These are phyloP conservation scores for Litsea cubeba DNA, from an alignment of 164 flowering plant genomes.

Conservation along the genomic window DNA sequence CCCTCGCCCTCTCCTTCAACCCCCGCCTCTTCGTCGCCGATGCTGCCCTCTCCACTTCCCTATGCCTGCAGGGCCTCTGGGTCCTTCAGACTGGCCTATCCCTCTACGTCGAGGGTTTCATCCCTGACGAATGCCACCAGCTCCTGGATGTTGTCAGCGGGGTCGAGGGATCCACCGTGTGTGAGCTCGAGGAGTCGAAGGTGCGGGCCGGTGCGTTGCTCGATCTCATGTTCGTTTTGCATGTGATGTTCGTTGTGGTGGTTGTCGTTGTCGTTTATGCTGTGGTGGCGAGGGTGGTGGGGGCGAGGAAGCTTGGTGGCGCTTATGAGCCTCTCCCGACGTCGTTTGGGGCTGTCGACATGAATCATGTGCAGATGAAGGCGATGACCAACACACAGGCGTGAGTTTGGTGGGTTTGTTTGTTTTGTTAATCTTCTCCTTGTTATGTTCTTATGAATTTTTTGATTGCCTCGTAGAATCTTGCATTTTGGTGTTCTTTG, in stretches of 20 bases:
- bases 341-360: slow-evolving; percentile 11
- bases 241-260: slow-evolving; percentile 62
- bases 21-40: too few relatives aligned
- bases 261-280: slow-evolving; percentile 50
- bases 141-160: slow-evolving; percentile 76
- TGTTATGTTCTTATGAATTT: too few relatives aligned
- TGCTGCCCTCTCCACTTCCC: too few relatives aligned
- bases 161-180: slow-evolving; percentile 87
- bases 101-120: slow-evolving; percentile 83
- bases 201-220: slow-evolving; percentile 76
- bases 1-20: too few relatives aligned
- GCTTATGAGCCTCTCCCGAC: slow-evolving; percentile 77
- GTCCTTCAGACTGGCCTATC: too few relatives aligned
- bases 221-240: slow-evolving; percentile 53
- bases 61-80: too few relatives aligned
- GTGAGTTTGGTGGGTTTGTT: slow-evolving; percentile 4
- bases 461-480: too few relatives aligned
- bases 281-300: slow-evolving; percentile 42
- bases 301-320: slow-evolving; percentile 45
- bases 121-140: slow-evolving; percentile 87
- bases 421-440: not conserved
- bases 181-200: slow-evolving; percentile 78
- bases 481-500: too few relatives aligned
- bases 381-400: slow-evolving; percentile 28
- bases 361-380: slow-evolving; percentile 64